Evolutionary conservation across 2,329 filamentous ascomycete genomes (phyloP), one percentile per base, ranked within the genome.

Genomic region (Penicillium sp.): DNA sequence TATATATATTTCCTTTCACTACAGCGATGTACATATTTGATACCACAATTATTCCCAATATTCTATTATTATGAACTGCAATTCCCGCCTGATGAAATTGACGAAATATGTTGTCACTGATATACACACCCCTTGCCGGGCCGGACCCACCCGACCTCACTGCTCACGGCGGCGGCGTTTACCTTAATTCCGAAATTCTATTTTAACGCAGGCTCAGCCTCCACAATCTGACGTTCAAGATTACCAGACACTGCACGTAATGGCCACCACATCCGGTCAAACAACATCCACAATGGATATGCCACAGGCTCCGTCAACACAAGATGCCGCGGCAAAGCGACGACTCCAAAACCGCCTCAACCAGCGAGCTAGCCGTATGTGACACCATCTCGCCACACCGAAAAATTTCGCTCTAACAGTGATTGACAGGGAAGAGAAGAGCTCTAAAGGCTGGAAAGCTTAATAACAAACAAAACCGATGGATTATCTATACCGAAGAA

Each of bases 311-410:
- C 16, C 33, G 3, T 26, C 31, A 23, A 29, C 33, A 9, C 26
- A 52, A 37, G 63, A 64, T 29, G 29, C 60, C 4, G 54, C 29
- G 10, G 45, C 55, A 8, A 56, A 55, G 19, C 57, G 63, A 33
- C 58, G 55, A 39, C 46, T 66, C 4, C 64, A 67, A 43, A 67
- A 67, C 50, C 64, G 64, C 16, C 55, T 67, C 45, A 67, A 66
- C 44, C 63, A 67, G 53, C 63, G 60, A 13, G 62, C 64, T 3
- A 65, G 64, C 21, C 64, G 63, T 67, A 48, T 45, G 64, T 57
- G 51, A 21, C 37, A 42, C 16, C 25, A 13, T 39, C 21, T 50
- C 29, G 37, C 44, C 50, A 60, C 35, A 2, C 4, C 13, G 16
- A 7, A 23, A 7, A 16, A 14, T 6, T 5, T 19, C 25, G 26